phyloP scores from a whole-genome alignment of 2,329 filamentous ascomycete species.

The Colletotrichum sansevieriae region DNA sequence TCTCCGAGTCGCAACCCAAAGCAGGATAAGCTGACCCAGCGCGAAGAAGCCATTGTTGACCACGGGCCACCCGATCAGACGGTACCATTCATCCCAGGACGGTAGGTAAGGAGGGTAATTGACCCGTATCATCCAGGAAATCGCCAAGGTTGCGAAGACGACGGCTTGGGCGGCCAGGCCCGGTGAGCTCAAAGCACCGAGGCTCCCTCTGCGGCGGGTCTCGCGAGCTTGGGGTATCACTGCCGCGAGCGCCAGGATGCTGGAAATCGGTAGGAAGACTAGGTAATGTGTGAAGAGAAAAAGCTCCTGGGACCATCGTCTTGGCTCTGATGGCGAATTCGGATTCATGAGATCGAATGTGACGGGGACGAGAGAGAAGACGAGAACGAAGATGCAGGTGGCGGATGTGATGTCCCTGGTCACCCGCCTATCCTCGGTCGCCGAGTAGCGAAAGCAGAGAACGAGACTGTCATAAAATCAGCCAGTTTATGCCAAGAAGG shows the following conservation, averaged over 20 bases:
- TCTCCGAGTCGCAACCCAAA: not conserved
- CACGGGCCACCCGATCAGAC: constrained; percentile 28
- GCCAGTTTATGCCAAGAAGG: not conserved
- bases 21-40: not conserved
- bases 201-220: not conserved
- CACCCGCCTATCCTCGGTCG: not conserved
- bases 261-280: not conserved
- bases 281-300: not conserved
- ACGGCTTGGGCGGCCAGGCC: constrained; percentile 7
- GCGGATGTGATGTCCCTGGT: not conserved
- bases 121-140: constrained; percentile 18
- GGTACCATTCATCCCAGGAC: constrained; percentile 26
- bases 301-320: not conserved
- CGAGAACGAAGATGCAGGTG: not conserved
- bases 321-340: not conserved
- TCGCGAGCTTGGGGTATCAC: not conserved
- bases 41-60: constrained; percentile 8
- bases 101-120: constrained; percentile 1
- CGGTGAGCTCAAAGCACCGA: constrained; percentile 4
- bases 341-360: not conserved
- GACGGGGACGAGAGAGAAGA: constrained; percentile 5
- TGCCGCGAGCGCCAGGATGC: not conserved
- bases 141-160: not conserved
- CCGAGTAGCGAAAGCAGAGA: not conserved
- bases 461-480: not conserved